These are phyloP conservation scores for Persicaria maculosa DNA, from an alignment of 148 eudicot genomes.

Conservation along the genomic window DNA sequence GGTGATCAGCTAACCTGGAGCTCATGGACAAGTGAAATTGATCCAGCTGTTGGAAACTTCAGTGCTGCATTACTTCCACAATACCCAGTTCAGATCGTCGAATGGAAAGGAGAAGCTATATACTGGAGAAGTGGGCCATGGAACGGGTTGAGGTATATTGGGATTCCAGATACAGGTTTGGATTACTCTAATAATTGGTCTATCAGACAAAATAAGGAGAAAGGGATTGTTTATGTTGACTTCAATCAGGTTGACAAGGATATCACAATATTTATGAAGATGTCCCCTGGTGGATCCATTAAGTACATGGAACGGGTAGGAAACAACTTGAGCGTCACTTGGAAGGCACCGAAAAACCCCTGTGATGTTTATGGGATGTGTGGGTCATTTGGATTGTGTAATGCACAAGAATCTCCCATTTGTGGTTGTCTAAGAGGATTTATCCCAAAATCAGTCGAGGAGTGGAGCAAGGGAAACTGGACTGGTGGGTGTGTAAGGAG, in stretches of 20 bases:
- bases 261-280: not conserved
- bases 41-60: constrained; percentile 41
- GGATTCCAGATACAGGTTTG: not conserved
- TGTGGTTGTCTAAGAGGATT: constrained; percentile 52
- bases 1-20: constrained; percentile 8
- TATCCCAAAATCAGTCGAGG: constrained; percentile 25
- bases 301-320: constrained; percentile 3
- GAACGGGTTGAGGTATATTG: constrained; percentile 26
- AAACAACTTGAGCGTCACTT: constrained; percentile 21
- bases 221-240: constrained; percentile 12
- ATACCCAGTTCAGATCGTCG: constrained; percentile 16
- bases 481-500: constrained; percentile 42
- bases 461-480: constrained; percentile 47
- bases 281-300: constrained; percentile 17
- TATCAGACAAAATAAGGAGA: constrained; percentile 6
- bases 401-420: constrained; percentile 24
- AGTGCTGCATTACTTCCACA: constrained; percentile 15
- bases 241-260: not conserved
- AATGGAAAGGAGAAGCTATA: constrained; percentile 28
- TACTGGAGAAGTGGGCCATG: constrained; percentile 42
- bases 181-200: not conserved
- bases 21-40: constrained; percentile 37
- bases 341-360: constrained; percentile 7
- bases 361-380: constrained; percentile 50
- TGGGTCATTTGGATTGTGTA: constrained; percentile 53